phyloP scores from a whole-genome alignment of 192 early-diverging fungal species.

The Paraglomus occultum region DNA sequence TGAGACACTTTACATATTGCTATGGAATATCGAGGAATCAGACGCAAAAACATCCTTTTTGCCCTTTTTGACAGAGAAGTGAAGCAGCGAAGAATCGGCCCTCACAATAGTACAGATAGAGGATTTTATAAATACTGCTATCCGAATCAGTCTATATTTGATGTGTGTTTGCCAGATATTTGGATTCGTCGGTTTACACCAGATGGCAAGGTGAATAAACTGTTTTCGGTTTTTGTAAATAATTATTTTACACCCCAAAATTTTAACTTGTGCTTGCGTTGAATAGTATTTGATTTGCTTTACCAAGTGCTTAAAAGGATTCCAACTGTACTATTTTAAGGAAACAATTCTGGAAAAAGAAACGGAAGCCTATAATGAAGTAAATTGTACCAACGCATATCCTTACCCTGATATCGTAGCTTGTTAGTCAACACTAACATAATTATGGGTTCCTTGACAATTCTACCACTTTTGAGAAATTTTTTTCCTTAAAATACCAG shows the following conservation, averaged over 20 bases:
- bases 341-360: not conserved
- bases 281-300: conserved; percentile 23
- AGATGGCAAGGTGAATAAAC: conserved; percentile 1
- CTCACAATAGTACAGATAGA: not conserved
- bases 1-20: not conserved
- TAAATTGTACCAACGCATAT: conserved; percentile 23
- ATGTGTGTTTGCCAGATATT: conserved; percentile 8
- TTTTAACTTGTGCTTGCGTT: not conserved
- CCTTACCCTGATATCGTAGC: not conserved
- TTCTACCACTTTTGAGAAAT: conserved; percentile 16
- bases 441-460: not conserved
- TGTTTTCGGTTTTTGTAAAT: not conserved
- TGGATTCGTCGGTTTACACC: conserved; percentile 15
- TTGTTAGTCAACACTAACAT: not conserved
- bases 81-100: not conserved
- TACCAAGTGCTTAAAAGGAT: not conserved
- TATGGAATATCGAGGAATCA: not conserved
- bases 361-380: not conserved
- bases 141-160: conserved; percentile 17
- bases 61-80: conserved; percentile 6
- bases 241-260: not conserved
- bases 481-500: conserved; percentile 13
- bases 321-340: conserved; percentile 16
- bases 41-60: not conserved
- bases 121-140: not conserved